A percentile compares a stretch with the other conserved stretches of the same genome.
phyloP scores from a whole-genome alignment of 768 basidiomycete species.

The Xerocomellus amylosporus region DNA sequence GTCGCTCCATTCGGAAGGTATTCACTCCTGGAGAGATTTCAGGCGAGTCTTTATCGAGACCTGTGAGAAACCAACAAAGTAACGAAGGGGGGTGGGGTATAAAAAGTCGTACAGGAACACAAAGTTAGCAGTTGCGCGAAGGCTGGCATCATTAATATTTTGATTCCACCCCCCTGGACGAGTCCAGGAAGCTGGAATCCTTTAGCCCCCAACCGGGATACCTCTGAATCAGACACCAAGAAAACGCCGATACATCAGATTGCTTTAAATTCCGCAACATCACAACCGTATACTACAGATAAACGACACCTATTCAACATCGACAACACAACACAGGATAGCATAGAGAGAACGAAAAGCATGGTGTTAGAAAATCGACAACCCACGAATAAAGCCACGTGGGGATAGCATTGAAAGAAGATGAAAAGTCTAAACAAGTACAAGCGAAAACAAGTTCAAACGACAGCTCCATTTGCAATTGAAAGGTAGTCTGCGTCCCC shows the following conservation, averaged over 20 bases:
- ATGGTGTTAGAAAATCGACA: background rate
- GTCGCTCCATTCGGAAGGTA: constrained; percentile 15
- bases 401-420: background rate
- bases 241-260: background rate
- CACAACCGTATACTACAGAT: constrained; percentile 8
- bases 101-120: background rate
- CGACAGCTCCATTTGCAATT: constrained; percentile 14
- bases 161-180: too few relatives aligned
- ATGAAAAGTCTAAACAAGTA: background rate
- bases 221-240: background rate
- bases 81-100: too few relatives aligned
- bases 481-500: constrained; percentile 19
- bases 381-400: background rate
- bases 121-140: too few relatives aligned
- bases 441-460: background rate
- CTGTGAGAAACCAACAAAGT: too few relatives aligned
- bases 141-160: too few relatives aligned
- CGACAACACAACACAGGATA: constrained; percentile 2
- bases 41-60: background rate
- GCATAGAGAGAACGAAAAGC: constrained; percentile 6
- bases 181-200: too few relatives aligned
- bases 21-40: too few relatives aligned
- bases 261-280: background rate
- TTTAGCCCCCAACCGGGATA: too few relatives aligned
- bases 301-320: background rate